Percentiles rank a stretch among this genome's conserved stretches.
phyloP scores from a whole-genome alignment of 345 rosid genomes.

The Euclidium syriacum region DNA sequence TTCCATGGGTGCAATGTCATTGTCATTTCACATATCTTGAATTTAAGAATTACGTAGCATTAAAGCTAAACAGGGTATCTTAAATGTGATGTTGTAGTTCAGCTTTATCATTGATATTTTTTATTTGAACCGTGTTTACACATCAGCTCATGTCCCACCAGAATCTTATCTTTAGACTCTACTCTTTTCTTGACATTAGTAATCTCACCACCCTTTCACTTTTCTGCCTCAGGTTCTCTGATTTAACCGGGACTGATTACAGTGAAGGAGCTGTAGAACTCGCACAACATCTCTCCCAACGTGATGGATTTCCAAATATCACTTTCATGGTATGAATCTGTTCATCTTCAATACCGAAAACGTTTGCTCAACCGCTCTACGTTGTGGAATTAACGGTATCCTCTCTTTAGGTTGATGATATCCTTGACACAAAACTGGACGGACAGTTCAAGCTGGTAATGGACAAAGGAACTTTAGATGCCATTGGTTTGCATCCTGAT shows the following conservation, averaged over 20 bases:
- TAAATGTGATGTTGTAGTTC: neutral
- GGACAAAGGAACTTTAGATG: conserved; percentile 98
- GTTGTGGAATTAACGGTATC: conserved; percentile 5
- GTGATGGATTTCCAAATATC: conserved; percentile 72
- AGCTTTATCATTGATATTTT: neutral
- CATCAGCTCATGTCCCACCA: neutral
- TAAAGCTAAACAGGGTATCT: neutral
- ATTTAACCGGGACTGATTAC: conserved; percentile 85
- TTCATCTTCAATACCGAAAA: neutral
- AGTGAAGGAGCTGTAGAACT: conserved; percentile 91
- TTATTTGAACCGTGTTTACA: neutral
- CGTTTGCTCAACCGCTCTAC: neutral
- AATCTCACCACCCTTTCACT: neutral
- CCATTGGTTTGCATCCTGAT: conserved; percentile 96
- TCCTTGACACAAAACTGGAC: conserved; percentile 74
- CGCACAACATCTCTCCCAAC: conserved; percentile 71
- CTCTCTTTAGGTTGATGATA: conserved; percentile 71
- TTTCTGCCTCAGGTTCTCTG: conserved; percentile 66
- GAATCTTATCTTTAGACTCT: neutral
- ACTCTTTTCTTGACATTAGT: neutral
- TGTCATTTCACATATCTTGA: neutral
- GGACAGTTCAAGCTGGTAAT: conserved; percentile 74
- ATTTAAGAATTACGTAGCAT: neutral
- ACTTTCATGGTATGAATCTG: conserved; percentile 59
- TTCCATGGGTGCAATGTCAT: neutral